Evolutionary conservation across 75 land plant species (phyloP), one percentile per base, ranked within the genome.

Genomic region (Isoetes taiwanensis): DNA sequence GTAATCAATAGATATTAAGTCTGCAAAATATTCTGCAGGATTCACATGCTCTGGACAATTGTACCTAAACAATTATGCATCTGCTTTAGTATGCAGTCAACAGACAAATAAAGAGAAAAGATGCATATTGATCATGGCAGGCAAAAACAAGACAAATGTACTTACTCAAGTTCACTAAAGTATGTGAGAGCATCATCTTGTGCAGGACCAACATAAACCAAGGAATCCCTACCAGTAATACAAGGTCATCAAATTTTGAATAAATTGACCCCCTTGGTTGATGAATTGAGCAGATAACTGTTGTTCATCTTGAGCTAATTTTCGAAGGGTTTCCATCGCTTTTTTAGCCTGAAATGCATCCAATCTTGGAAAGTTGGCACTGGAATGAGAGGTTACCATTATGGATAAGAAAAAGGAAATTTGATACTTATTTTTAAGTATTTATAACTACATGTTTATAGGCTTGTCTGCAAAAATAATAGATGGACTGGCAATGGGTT

Each of bases 341-440:
- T 75, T 81, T 74, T 94, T 96, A 16, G 99, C 99, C 62, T 94
- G 99, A 58, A 89, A 94, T 30, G 99, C 99, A 80, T 94, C 99
- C 52, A 94, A 74, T 30, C 97, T 91, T 86, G 57, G 28, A 54
- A 30, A 46, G n/a, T n/a, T n/a, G n/a, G n/a, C n/a, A n/a, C n/a
- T n/a, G n/a, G n/a, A n/a, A n/a, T n/a, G n/a, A n/a, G n/a, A n/a
- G n/a, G n/a, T n/a, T n/a, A n/a, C n/a, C n/a, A n/a, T n/a, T n/a
- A n/a, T n/a, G n/a, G n/a, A n/a, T n/a, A n/a, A n/a, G n/a, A n/a
- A n/a, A n/a, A n/a, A n/a, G n/a, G n/a, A n/a, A n/a, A n/a, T n/a
- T n/a, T n/a, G n/a, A n/a, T n/a, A n/a, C n/a, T n/a, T n/a, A n/a
- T n/a, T n/a, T n/a, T n/a, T n/a, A n/a, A n/a, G n/a, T n/a, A n/a